A percentile compares a stretch with the other conserved stretches of the same genome.
Evolutionary conservation across 2,329 filamentous ascomycete species (phyloP).

Genomic region (Fusarium sp.): DNA sequence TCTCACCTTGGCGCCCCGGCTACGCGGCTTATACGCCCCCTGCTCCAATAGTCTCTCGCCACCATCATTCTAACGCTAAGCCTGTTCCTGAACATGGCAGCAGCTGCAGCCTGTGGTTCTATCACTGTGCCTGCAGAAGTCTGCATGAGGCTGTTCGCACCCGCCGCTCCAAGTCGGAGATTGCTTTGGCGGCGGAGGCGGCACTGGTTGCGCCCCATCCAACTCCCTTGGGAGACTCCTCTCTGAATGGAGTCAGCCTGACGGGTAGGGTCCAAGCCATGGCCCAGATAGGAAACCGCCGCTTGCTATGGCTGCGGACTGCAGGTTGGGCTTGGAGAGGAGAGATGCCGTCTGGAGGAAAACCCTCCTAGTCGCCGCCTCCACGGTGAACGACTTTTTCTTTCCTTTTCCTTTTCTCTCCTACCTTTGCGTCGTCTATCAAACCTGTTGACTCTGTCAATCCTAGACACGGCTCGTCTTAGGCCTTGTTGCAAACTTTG

Average conservation of each 20-base stretch:
- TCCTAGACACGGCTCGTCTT: slow-evolving; percentile 46
- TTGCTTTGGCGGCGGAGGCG: slow-evolving; percentile 20
- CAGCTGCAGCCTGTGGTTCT: slow-evolving; percentile 5
- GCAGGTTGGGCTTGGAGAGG: slow-evolving; percentile 6
- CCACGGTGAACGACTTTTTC: slow-evolving; percentile 14
- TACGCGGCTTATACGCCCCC: slow-evolving; percentile 20
- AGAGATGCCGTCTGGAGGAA: slow-evolving; percentile 17
- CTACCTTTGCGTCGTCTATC: slow-evolving; percentile 27
- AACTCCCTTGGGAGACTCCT: slow-evolving; percentile 3
- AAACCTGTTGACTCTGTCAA: slow-evolving; percentile 42
- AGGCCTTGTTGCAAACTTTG: slow-evolving; percentile 50
- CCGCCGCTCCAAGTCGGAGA: slow-evolving; percentile 29
- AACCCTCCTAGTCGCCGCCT: slow-evolving; percentile 10
- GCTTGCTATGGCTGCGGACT: slow-evolving; percentile 29
- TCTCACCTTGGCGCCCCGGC: slow-evolving; percentile 26
- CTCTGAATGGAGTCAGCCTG: slow-evolving; percentile 14
- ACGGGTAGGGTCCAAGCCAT: slow-evolving; percentile 12
- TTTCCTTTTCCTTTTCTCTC: slow-evolving; percentile 49
- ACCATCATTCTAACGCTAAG: slow-evolving; percentile 37
- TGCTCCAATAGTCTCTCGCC: slow-evolving; percentile 24
- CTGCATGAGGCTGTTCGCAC: slow-evolving; percentile 10
- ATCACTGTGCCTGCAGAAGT: slow-evolving; percentile 10
- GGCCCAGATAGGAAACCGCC: slow-evolving; percentile 40
- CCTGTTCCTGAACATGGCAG: slow-evolving; percentile 48
- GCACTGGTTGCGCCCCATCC: slow-evolving; percentile 10